phyloP scores from a whole-genome alignment of 371 early-diverging fungal genomes.

The Lichtheimia corymbifera region DNA sequence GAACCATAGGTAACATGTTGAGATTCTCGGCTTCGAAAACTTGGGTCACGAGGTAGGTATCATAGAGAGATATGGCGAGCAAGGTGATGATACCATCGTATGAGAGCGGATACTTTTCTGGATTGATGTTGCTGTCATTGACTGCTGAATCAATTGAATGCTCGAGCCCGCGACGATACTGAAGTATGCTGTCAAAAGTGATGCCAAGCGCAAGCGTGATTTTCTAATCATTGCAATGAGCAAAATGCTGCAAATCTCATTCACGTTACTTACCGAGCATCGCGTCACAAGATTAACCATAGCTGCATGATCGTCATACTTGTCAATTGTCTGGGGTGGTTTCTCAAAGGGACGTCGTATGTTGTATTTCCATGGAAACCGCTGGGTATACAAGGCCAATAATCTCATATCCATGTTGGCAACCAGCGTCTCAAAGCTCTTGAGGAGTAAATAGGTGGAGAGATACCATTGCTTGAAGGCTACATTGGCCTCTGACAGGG shows the following conservation, averaged over 20 bases:
- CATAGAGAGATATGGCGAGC: slow-evolving; percentile 17
- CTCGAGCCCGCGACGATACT: neutral
- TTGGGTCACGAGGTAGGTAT: slow-evolving; percentile 5
- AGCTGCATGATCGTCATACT: neutral
- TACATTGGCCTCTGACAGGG: neutral
- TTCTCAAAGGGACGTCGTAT: neutral
- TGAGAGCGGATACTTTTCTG: slow-evolving; percentile 9
- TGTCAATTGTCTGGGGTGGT: neutral
- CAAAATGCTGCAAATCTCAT: neutral
- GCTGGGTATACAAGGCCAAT: slow-evolving; percentile 5
- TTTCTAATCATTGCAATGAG: neutral
- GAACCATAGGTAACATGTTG: slow-evolving; percentile 6
- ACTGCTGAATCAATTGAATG: neutral
- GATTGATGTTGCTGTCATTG: neutral
- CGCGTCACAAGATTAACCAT: slow-evolving; percentile 4
- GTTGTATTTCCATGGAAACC: slow-evolving; percentile 8
- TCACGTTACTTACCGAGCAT: slow-evolving; percentile 6
- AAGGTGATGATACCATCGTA: slow-evolving; percentile 12
- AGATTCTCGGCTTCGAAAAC: neutral
- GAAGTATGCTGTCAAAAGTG: slow-evolving; percentile 11
- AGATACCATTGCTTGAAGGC: slow-evolving; percentile 14
- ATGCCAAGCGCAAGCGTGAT: slow-evolving; percentile 2
- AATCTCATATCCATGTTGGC: slow-evolving; percentile 16
- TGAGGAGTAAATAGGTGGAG: slow-evolving; percentile 1
- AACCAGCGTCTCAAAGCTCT: slow-evolving; percentile 12